phyloP scores from a whole-genome alignment of 768 basidiomycete species.

The Amanita polypyramis region DNA sequence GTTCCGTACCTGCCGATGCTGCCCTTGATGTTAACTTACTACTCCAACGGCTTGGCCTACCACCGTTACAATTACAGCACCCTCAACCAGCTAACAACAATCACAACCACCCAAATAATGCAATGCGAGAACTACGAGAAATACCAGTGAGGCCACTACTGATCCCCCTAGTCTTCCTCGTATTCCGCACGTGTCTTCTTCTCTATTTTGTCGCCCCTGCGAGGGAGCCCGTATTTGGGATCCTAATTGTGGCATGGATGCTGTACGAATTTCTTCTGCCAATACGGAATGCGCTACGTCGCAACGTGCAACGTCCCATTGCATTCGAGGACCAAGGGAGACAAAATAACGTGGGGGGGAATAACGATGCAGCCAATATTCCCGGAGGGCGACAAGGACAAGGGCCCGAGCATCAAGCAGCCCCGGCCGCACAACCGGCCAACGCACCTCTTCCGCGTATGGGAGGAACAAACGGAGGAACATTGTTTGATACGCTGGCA shows the following conservation, averaged over 20 bases:
- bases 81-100: conserved; percentile 16
- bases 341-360: conserved; percentile 11
- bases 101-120: conserved; percentile 22
- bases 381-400: conserved; percentile 11
- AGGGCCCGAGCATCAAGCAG: background rate
- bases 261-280: conserved; percentile 70
- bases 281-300: conserved; percentile 36
- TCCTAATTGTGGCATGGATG: conserved; percentile 60
- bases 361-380: conserved; percentile 11
- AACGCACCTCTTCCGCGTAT: conserved; percentile 7
- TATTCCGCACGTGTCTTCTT: conserved; percentile 55
- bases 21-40: conserved; percentile 40
- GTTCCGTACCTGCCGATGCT: background rate
- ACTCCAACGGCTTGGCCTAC: conserved; percentile 56
- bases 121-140: conserved; percentile 35
- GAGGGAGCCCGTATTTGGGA: conserved; percentile 58
- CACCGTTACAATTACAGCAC: conserved; percentile 28
- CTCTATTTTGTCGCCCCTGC: conserved; percentile 73
- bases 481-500: conserved; percentile 39
- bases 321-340: conserved; percentile 20
- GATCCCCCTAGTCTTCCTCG: conserved; percentile 56
- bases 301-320: conserved; percentile 25
- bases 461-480: conserved; percentile 19
- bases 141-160: conserved; percentile 59
- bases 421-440: background rate